Base-by-base conservation (phyloP, 2,329 filamentous ascomycete genomes). In the Xylaria sp. region DNA sequence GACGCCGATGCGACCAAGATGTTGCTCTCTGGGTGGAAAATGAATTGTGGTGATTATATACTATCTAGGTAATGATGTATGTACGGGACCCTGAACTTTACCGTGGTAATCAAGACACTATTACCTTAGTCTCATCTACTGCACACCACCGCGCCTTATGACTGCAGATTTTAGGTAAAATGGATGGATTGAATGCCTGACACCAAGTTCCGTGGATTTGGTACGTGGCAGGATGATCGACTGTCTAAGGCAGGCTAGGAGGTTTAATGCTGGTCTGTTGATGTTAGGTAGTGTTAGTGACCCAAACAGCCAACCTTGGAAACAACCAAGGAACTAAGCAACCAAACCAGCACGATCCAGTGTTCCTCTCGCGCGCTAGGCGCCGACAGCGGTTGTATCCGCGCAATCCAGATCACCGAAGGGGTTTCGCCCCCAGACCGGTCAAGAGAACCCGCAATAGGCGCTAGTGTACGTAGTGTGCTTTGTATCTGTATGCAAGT, bases 161-260 rank as follows among this genome's bases (percentile, higher is more conserved):
- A 64, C 48, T 36, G 56, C 66, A 60, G 61, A 55, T 43, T 18
- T 25, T 20, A 18, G 23, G 25, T 10, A 36, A 18, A n/a, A 31
- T 18, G 46, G 48, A 54, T 39, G 33, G 54, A 43, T 51, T 51
- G 6, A 7, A 52, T 10, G 23, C 31, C 15, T 18, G 31, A 28
- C 36, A 28, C 39, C 31, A 62, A 46, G 55, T 67, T 58, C 64
- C 64, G 31, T 23, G 36, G 52, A 52, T 33, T 54, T 57, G 60
- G 54, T 64, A 64, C 52, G 48, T 48, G 28, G 39, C 25, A 67
- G 20, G 55, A 49, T 28, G 13, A 64, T 64, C 12, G 62, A 20
- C 62, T 39, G 2, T 9, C 39, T 25, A n/a, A 25, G 52, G 36
- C 28, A 13, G 28, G 52, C 9, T 55, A 18, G 23, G 25, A 20